These are phyloP conservation scores for Xylaria arbuscula DNA, from an alignment of 2,329 filamentous ascomycete species.

Conservation along the genomic window DNA sequence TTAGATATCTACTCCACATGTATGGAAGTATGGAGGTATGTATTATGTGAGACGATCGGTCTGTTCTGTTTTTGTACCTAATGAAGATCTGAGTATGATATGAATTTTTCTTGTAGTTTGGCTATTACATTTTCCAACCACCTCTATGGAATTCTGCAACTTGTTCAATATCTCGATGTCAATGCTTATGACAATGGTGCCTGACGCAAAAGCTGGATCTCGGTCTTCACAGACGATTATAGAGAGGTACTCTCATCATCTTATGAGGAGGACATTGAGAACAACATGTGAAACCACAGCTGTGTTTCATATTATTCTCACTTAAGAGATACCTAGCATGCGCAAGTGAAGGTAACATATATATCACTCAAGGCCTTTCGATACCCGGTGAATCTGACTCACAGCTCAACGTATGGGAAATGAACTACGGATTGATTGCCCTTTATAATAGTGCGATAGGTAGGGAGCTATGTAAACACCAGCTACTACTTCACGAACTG, in stretches of 20 bases:
- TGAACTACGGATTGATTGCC: too few relatives aligned
- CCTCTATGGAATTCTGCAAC: neutral
- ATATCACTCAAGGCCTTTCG: too few relatives aligned
- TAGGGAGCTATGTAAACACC: too few relatives aligned
- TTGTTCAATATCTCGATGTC: neutral
- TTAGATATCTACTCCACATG: constrained; percentile 2
- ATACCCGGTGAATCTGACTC: too few relatives aligned
- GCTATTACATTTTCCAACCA: neutral
- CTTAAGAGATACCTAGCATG: neutral
- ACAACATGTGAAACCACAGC: neutral
- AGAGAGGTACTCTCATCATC: neutral
- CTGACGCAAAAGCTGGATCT: neutral
- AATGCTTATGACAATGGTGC: neutral
- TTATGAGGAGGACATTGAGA: too few relatives aligned
- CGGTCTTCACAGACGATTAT: neutral
- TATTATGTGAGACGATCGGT: neutral
- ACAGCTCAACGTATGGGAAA: too few relatives aligned
- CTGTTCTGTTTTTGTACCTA: neutral
- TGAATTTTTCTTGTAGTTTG: neutral
- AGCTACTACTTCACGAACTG: too few relatives aligned
- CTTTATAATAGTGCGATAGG: too few relatives aligned
- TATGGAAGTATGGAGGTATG: constrained; percentile 4
- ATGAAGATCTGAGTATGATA: neutral
- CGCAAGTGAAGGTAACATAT: too few relatives aligned
- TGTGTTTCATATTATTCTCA: neutral